Evolutionary conservation across 495 filamentous ascomycete genomes (phyloP), one percentile per base, ranked within the genome.

Genomic region (Astrothelium macrocarpum): DNA sequence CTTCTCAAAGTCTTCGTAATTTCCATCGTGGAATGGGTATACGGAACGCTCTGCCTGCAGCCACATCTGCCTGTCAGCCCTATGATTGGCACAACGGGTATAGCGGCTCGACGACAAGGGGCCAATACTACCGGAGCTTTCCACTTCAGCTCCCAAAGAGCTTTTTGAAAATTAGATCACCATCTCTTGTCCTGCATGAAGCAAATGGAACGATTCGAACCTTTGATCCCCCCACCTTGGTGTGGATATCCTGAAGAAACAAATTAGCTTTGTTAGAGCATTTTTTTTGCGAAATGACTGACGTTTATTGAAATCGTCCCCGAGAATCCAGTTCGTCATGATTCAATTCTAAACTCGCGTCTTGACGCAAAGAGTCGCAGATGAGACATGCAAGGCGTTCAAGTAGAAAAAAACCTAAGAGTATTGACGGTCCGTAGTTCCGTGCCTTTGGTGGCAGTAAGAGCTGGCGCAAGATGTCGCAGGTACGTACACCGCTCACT

Each of bases 71-170:
- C 32, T 28, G 14, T 60, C 29, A 14, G 20, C 11, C 32, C 4
- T 26, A 60, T 25, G 39, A 12, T 9, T 11, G 16, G 36, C 25
- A 7, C 10, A n/a, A 72, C 31, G 73, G 73, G 62, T 75, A 75
- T 59, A 73, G 68, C 49, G 60, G 39, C 61, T 9, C 64, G 64
- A 59, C 60, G 42, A 63, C 69, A 73, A n/a, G 25, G 66, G 14
- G 16, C 10, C 2, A 28, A 14, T 9, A 16, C 45, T 74, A 86
- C 84, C 2, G 82, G 85, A 64, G 85, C 81, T 71, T 84, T 84
- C 89, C 88, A 92, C 72, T 87, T 87, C 29, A 82, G 82, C 73
- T 89, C 85, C 89, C 88, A 91, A 34, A 92, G 75, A 3, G 80
- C 82, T 71, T 84, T 78, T 69, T 90, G 85, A 16, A 83, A 85